A percentile compares a stretch with the other conserved stretches of the same genome.
Conservation (phyloP, 2,329 filamentous ascomycete genomes). For the Penicillium crustosum region DNA sequence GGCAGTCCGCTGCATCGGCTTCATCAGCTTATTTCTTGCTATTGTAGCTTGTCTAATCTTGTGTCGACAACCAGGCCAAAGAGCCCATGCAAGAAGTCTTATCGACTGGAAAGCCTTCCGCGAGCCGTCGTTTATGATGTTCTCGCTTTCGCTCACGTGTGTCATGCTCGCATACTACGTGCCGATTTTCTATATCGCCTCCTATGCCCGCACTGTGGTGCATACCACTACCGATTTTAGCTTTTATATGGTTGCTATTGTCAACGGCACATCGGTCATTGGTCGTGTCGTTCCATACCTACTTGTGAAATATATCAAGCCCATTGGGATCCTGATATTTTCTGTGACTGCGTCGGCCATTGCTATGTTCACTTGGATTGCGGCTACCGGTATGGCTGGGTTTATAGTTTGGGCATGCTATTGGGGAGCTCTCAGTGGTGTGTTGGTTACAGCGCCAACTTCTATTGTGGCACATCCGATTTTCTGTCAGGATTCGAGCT, state of each 20-base stretch:
- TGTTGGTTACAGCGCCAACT: slow-evolving; percentile 32
- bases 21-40: slow-evolving; percentile 51
- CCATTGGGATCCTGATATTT: slow-evolving; percentile 25
- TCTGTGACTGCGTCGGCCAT: slow-evolving; percentile 25
- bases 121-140: slow-evolving; percentile 44
- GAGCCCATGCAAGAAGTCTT: slow-evolving; percentile 39
- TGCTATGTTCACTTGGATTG: slow-evolving; percentile 37
- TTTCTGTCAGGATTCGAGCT: slow-evolving; percentile 28
- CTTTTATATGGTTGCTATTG: slow-evolving; percentile 52
- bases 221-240: slow-evolving; percentile 51
- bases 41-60: slow-evolving; percentile 36
- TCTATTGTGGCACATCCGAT: slow-evolving; percentile 33
- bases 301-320: slow-evolving; percentile 35
- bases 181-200: slow-evolving; percentile 44
- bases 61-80: slow-evolving; percentile 41
- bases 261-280: slow-evolving; percentile 53
- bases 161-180: slow-evolving; percentile 51
- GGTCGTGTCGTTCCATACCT: slow-evolving; percentile 52
- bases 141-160: slow-evolving; percentile 48
- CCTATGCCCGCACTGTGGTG: slow-evolving; percentile 44
- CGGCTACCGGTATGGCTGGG: slow-evolving; percentile 20
- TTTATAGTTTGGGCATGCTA: slow-evolving; percentile 37
- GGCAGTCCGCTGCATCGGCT: slow-evolving; percentile 58
- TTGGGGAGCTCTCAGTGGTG: slow-evolving; percentile 34
- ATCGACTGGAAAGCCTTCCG: slow-evolving; percentile 43